Base-by-base conservation (phyloP, 2,329 filamentous ascomycete genomes). In the Fusarium sp. region DNA sequence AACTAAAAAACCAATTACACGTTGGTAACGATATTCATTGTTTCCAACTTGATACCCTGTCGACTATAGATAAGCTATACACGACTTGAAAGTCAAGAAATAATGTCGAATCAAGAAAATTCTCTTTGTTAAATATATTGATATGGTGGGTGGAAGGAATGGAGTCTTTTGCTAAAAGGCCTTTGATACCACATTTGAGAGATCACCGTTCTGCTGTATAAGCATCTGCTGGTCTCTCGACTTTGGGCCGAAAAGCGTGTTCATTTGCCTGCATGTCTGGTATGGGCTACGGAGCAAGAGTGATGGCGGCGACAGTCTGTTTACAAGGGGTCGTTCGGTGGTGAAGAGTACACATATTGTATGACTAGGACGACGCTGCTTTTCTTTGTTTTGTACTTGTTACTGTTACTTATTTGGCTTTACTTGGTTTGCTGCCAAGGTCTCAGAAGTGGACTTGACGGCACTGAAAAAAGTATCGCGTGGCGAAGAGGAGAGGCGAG, bases 251-350 rank as follows among this genome's bases (percentile, higher is more conserved):
- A 84, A 84, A 84, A 84, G 79, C 79, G 77, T 80, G 76, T 81
- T 80, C 71, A 76, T 80, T 78, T 81, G 78, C 80, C 80, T 82
- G 79, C 82, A 84, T 83, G 79, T 80, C 79, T 79, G 80, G 80
- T 81, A 80, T 77, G 72, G 79, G 76, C 77, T 80, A 80, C 63
- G 75, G 70, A 71, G 64, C 72, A 75, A 72, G 70, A 75, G 63
- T 72, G 70, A 75, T 48, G 75, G 73, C 70, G 73, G 76, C 66
- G 73, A 73, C 71, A 56, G 69, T 77, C 75, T 76, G 71, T 71
- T 76, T 70, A 46, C 48, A 41, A 64, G 62, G 69, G 63, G 69
- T 55, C n/a, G 64, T 60, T 27, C 39, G 66, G 69, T 67, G 67
- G 66, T 57, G 71, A 74, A 68, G 73, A 71, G 66, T 68, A 69